These are phyloP conservation scores for Artemisia annua DNA, from an alignment of 129 eudicot genomes.

Conservation along the genomic window DNA sequence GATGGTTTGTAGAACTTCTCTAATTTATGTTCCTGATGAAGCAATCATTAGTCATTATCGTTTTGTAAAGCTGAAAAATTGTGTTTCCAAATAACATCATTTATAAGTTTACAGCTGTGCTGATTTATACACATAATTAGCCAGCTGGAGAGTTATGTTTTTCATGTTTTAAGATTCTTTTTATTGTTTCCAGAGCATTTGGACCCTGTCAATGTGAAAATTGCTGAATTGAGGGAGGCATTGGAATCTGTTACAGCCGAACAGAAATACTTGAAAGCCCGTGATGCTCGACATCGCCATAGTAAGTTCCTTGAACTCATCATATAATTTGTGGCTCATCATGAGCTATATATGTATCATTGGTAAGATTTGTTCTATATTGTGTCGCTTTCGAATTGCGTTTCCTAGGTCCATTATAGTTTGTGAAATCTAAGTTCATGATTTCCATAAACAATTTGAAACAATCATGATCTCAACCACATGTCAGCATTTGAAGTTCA, in stretches of 20 bases:
- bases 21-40: slow-evolving; percentile 5
- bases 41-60: not conserved
- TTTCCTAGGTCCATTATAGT: not conserved
- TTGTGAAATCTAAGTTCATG: not conserved
- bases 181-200: slow-evolving; percentile 67
- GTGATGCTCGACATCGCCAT: slow-evolving; percentile 92
- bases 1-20: slow-evolving; percentile 63
- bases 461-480: not conserved
- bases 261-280: slow-evolving; percentile 92
- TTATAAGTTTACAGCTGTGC: not conserved
- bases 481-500: no score
- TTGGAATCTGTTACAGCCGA: slow-evolving; percentile 89
- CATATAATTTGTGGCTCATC: not conserved
- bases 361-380: not conserved
- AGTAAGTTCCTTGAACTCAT: slow-evolving; percentile 52
- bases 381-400: not conserved
- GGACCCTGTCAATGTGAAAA: slow-evolving; percentile 96
- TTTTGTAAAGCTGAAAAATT: slow-evolving; percentile 2
- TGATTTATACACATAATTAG: not conserved
- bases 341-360: not conserved
- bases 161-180: not conserved
- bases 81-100: not conserved
- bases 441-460: not conserved
- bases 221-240: slow-evolving; percentile 95
- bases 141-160: slow-evolving; percentile 1